Evolutionary conservation across 2,329 filamentous ascomycete species (phyloP), one percentile per base, ranked within the genome.

Genomic region (Helicocarpus griseus): DNA sequence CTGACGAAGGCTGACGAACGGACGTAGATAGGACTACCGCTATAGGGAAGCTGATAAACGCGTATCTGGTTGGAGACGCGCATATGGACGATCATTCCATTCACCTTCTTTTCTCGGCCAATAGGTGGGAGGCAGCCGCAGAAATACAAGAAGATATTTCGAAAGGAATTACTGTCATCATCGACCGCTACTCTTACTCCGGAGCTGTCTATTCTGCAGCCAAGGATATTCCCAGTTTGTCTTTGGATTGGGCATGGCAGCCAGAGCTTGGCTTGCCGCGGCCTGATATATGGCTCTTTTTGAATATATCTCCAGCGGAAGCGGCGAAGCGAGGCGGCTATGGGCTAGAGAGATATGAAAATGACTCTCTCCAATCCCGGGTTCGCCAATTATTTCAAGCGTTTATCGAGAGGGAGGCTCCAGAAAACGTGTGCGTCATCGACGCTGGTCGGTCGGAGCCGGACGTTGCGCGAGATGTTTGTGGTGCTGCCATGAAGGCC

Each of bases 171-270:
- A 93, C 82, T 0, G 77, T 98, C 29, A 75, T 98, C 36, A 83
- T 91, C 58, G 93, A 98, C 69, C 83, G 93, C 45, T 98, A 97
- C 73, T 95, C 94, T 66, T 91, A 95, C 73, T 93, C 87, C 19
- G 93, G 93, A 50, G 87, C 90, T 52, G 89, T 96, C 47, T 98
- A 97, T 73, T 89, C 85, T 22, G 88, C 89, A 0, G 91, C 93
- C 3, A 97, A 97, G 65, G 76, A 81, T 41, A 88, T 87, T 59
- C 80, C 83, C 0, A 68, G 74, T 1, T 77, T 96, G 11, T 73
- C 78, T 0, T 74, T 96, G 0, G 70, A 78, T 0, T 98, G 93
- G 90, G 89, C 89, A 6, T 83, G 87, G 59, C 78, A 82, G 14
- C 88, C 90, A 1, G 93, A 97, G 61, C 78, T 87, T 13, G 91